A percentile compares a stretch with the other conserved stretches of the same genome.
phyloP scores from a whole-genome alignment of 257 asterid species.

The Knoxia roxburghii region DNA sequence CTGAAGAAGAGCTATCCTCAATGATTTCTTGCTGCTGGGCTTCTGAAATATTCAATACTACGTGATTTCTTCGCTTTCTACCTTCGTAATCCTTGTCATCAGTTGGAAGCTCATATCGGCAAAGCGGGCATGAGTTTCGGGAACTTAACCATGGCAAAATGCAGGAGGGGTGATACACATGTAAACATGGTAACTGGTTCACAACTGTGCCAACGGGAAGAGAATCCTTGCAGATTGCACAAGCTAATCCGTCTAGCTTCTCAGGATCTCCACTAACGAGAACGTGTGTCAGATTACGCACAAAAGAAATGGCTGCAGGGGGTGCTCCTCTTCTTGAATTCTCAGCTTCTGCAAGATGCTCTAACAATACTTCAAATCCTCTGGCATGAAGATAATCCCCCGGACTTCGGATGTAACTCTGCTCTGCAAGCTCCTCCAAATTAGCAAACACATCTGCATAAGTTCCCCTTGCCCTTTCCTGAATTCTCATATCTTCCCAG shows the following conservation, averaged over 20 bases:
- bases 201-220: constrained; percentile 49
- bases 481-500: constrained; percentile 49
- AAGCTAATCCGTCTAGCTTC: constrained; percentile 40
- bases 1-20: constrained; percentile 31
- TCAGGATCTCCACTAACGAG: constrained; percentile 39
- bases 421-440: constrained; percentile 31
- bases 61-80: constrained; percentile 32
- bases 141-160: constrained; percentile 77
- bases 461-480: constrained; percentile 24
- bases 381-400: constrained; percentile 47
- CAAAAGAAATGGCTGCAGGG: constrained; percentile 62
- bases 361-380: constrained; percentile 52
- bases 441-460: constrained; percentile 28
- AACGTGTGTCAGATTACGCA: constrained; percentile 42
- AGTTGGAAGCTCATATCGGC: constrained; percentile 88
- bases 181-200: constrained; percentile 78
- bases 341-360: constrained; percentile 56
- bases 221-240: constrained; percentile 93
- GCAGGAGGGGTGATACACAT: constrained; percentile 75
- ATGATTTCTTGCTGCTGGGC: constrained; percentile 30
- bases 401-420: constrained; percentile 27
- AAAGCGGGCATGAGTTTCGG: constrained; percentile 91
- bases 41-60: constrained; percentile 16
- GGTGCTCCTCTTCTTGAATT: constrained; percentile 68
- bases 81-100: constrained; percentile 76